Evolutionary conservation across 495 filamentous ascomycete genomes (phyloP).

Genomic region (Copromyces sp.): DNA sequence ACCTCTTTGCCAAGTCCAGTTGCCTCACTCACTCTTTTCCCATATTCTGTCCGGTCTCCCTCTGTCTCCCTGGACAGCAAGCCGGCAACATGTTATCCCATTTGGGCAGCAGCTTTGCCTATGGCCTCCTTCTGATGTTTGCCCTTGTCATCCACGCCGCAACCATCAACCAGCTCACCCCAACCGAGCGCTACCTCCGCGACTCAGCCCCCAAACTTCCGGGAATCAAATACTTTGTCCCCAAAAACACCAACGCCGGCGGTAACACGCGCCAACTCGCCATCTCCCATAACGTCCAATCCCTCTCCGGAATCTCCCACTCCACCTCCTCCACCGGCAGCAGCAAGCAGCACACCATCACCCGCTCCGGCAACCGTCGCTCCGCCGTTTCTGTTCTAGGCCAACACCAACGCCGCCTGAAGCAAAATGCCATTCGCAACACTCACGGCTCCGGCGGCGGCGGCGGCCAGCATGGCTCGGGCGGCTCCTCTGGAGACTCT

Average conservation of each 20-base stretch:
- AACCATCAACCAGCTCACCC: not conserved
- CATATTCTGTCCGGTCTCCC: not conserved
- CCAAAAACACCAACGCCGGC: not conserved
- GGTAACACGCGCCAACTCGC: not conserved
- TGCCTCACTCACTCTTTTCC: not conserved
- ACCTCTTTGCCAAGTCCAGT: not conserved
- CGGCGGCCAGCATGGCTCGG: no score
- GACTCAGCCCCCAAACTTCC: not conserved
- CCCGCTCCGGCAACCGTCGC: constrained; percentile 5
- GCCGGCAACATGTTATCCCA: not conserved
- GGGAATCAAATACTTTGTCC: not conserved
- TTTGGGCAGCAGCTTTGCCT: not conserved
- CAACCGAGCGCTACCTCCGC: not conserved
- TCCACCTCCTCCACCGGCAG: not conserved
- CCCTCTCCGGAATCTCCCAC: not conserved
- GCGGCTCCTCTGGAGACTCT: not conserved
- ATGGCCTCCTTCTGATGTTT: not conserved
- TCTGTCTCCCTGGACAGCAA: not conserved
- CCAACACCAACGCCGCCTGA: constrained; percentile 20
- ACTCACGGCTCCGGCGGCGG: no score
- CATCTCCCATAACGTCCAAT: not conserved
- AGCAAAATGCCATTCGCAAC: not conserved
- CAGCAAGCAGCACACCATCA: not conserved
- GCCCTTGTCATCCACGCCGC: not conserved
- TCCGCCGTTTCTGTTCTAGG: constrained; percentile 24